Percentiles rank a stretch among this genome's conserved stretches.
Conservation (phyloP, 208 protist species). For the Herpetomonas tarakana region DNA sequence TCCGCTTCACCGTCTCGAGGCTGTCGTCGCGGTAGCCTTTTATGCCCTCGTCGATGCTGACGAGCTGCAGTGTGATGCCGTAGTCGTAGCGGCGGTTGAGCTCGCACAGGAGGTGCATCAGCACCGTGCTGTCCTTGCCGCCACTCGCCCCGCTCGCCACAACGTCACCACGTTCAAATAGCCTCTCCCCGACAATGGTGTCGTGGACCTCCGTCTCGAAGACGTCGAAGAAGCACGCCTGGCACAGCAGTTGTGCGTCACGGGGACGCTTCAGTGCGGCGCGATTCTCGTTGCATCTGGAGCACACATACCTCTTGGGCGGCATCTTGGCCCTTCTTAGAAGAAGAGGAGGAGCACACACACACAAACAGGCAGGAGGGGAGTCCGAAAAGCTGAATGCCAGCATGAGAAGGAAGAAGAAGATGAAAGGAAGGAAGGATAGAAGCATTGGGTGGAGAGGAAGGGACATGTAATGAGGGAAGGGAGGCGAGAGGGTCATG, state of each 20-base stretch:
- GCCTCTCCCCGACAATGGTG: conserved; percentile 88
- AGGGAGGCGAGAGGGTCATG: background rate
- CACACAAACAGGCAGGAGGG: background rate
- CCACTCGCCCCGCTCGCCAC: conserved; percentile 96
- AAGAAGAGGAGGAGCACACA: background rate
- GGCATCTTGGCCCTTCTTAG: too few relatives aligned
- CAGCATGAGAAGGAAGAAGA: too few relatives aligned
- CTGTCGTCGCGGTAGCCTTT: conserved; percentile 97
- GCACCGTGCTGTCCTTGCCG: conserved; percentile 97
- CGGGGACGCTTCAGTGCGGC: conserved; percentile 90
- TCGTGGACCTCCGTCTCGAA: conserved; percentile 97
- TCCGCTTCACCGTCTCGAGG: conserved; percentile 95
- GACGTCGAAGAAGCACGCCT: conserved; percentile 92
- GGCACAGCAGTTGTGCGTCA: conserved; percentile 89
- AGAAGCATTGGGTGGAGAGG: too few relatives aligned
- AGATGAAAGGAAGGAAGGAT: too few relatives aligned
- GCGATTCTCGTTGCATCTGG: conserved; percentile 37
- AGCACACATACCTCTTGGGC: conserved; percentile 42
- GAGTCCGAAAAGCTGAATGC: too few relatives aligned
- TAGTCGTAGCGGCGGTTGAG: conserved; percentile 94
- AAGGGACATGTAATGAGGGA: background rate
- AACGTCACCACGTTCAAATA: conserved; percentile 90
- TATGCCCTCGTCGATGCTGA: conserved; percentile 99
- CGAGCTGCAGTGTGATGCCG: conserved; percentile 89
- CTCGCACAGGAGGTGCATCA: conserved; percentile 92